Percentiles rank a stretch among this genome's conserved stretches.
phyloP scores from a whole-genome alignment of 805 yeast genomes.

The Kuraishia floccosa region DNA sequence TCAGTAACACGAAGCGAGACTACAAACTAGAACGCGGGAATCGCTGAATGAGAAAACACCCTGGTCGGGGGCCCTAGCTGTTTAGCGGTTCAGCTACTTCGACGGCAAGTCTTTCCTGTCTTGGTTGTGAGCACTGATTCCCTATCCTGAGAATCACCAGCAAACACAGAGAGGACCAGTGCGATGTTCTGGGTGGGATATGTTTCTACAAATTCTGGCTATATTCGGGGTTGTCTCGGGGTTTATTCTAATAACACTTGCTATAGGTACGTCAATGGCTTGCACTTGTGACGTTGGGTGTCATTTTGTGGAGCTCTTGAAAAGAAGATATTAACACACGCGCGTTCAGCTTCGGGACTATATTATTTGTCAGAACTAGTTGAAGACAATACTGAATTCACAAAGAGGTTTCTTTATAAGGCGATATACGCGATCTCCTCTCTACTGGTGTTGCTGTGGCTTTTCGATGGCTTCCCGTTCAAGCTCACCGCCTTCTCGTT shows the following conservation, averaged over 20 bases:
- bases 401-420: conserved; percentile 56
- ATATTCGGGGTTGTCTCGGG: conserved; percentile 51
- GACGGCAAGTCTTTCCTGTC: no score
- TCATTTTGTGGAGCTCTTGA: background rate
- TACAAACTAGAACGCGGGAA: background rate
- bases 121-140: no score
- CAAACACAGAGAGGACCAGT: no score
- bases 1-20: no score
- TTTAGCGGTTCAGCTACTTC: no score
- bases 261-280: conserved; percentile 17
- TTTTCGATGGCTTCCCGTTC: conserved; percentile 76
- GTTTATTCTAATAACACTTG: conserved; percentile 46
- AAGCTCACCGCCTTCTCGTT: conserved; percentile 56
- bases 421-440: conserved; percentile 53
- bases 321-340: background rate
- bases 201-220: conserved; percentile 52
- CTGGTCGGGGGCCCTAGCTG: no score
- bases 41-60: no score
- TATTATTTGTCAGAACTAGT: conserved; percentile 87
- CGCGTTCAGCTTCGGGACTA: conserved; percentile 71
- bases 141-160: no score
- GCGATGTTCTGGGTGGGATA: conserved; percentile 9
- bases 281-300: background rate
- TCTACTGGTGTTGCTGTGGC: conserved; percentile 40
- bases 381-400: conserved; percentile 85